Conservation (phyloP, 2,329 filamentous ascomycete species). For the Pestalotiopsis sp. region DNA sequence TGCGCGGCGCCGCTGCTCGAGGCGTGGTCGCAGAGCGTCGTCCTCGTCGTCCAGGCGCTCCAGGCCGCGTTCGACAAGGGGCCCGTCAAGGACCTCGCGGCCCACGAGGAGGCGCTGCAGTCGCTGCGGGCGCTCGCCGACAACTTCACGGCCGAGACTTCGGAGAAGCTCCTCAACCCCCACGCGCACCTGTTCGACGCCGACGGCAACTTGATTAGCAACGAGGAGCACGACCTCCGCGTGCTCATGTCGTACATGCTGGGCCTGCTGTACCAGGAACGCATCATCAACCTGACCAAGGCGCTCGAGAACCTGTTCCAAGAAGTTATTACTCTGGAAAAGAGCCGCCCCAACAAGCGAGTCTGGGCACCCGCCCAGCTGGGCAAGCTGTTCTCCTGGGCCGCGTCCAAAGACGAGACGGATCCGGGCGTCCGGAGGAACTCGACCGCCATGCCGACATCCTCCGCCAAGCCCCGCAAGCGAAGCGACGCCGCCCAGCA, state of each 20-base stretch:
- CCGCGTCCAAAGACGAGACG: not conserved
- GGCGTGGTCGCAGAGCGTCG: not conserved
- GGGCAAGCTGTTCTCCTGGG: not conserved
- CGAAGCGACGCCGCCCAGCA: not conserved
- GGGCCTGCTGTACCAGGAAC: not conserved
- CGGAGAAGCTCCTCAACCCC: not conserved
- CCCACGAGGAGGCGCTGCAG: not conserved
- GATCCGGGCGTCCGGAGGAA: not conserved
- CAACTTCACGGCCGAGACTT: not conserved
- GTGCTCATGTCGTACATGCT: not conserved
- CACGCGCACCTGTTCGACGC: slow-evolving; percentile 1
- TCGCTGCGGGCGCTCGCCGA: not conserved
- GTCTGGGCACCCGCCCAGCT: not conserved
- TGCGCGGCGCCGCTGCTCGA: not conserved
- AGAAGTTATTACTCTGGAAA: not conserved
- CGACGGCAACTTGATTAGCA: not conserved
- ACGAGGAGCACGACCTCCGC: not conserved
- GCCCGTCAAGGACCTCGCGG: not conserved
- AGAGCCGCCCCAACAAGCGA: not conserved
- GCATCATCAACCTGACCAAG: slow-evolving; percentile 1
- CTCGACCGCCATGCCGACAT: not conserved
- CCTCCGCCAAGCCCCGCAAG: not conserved
- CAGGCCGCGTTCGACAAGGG: not conserved
- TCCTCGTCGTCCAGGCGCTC: not conserved
- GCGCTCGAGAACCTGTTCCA: not conserved